Conservation (phyloP, 192 early-diverging fungal species). For the Umbelopsis vinacea region DNA sequence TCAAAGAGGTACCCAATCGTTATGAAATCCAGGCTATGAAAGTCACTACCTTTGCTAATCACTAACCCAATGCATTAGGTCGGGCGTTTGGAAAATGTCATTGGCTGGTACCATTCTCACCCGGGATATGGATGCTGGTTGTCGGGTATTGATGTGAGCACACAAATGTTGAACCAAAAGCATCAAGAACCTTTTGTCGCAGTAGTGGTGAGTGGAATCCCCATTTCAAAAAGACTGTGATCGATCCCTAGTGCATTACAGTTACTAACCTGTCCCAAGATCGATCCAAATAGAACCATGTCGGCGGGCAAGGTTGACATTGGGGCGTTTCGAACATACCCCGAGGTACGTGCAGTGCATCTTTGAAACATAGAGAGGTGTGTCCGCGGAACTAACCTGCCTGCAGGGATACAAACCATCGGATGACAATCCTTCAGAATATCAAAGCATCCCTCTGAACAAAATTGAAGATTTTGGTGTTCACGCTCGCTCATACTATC, state of each 20-base stretch:
- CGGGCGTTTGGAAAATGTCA: slow-evolving; percentile 87
- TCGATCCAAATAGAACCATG: slow-evolving; percentile 97
- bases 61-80: slow-evolving; percentile 52
- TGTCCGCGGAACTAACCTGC: too few relatives aligned
- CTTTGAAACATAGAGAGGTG: too few relatives aligned
- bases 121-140: slow-evolving; percentile 99
- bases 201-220: slow-evolving; percentile 71
- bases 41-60: too few relatives aligned
- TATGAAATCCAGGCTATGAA: too few relatives aligned
- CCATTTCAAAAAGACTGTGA: too few relatives aligned
- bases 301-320: slow-evolving; percentile 96
- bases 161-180: slow-evolving; percentile 94
- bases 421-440: slow-evolving; percentile 80
- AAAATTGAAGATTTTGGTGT: slow-evolving; percentile 99
- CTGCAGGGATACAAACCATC: slow-evolving; percentile 73
- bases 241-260: neutral
- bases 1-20: slow-evolving; percentile 63
- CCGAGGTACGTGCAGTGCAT: slow-evolving; percentile 74
- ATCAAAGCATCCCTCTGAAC: slow-evolving; percentile 88
- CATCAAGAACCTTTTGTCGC: slow-evolving; percentile 95
- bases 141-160: slow-evolving; percentile 96
- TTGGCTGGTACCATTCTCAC: slow-evolving; percentile 99
- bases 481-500: slow-evolving; percentile 89
- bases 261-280: slow-evolving; percentile 45
- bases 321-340: slow-evolving; percentile 98